Conservation (phyloP, 2,329 filamentous ascomycete species). For the Sclerotinia nivalis region DNA sequence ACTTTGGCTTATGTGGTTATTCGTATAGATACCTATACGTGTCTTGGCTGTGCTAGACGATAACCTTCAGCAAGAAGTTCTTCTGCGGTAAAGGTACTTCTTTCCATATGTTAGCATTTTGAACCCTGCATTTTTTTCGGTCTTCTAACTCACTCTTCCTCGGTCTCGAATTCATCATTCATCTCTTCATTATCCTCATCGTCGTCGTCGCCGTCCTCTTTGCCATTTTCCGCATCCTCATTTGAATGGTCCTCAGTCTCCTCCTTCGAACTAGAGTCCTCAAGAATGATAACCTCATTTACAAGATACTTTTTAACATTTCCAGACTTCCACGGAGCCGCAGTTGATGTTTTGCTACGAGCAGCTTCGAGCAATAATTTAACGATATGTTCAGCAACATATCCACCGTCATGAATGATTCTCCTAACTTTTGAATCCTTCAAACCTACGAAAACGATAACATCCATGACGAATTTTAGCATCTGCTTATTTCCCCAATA, state of each 20-base stretch:
- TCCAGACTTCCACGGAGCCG: conserved; percentile 1
- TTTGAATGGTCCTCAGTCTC: not conserved
- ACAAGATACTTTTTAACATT: conserved; percentile 3
- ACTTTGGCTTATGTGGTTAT: not conserved
- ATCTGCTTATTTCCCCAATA: conserved; percentile 22
- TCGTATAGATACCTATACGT: not conserved
- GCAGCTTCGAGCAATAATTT: not conserved
- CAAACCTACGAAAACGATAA: conserved; percentile 7
- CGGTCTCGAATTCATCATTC: not conserved
- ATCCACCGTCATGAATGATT: not conserved
- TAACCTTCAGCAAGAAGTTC: not conserved
- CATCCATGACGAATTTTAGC: conserved; percentile 23
- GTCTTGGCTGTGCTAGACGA: not conserved
- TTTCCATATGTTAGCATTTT: not conserved
- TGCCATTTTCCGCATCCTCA: conserved; percentile 30
- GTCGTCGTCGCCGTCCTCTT: conserved; percentile 43
- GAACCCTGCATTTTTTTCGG: too few relatives aligned
- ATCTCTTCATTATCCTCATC: conserved; percentile 52
- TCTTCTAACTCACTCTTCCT: not conserved
- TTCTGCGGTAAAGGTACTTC: not conserved
- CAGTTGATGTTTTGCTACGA: not conserved
- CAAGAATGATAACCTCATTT: not conserved
- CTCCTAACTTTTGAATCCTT: not conserved
- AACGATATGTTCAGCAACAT: not conserved
- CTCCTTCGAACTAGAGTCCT: not conserved